phyloP scores from a whole-genome alignment of 176 grass and related monocot species.

The Aegilops longissima region DNA sequence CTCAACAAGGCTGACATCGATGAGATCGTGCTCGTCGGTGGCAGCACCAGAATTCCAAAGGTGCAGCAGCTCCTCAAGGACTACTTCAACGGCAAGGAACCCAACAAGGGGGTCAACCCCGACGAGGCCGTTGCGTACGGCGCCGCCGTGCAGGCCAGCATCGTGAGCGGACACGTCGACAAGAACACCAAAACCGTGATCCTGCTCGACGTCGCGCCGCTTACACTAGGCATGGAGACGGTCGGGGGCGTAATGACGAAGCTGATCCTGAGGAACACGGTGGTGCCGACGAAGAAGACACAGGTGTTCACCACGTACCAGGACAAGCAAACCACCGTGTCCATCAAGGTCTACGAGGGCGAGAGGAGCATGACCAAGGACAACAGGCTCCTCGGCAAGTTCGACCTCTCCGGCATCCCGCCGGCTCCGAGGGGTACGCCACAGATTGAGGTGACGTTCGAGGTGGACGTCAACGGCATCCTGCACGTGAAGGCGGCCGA shows the following conservation, averaged over 20 bases:
- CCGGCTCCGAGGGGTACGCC: constrained; percentile 12
- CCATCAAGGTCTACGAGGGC: constrained; percentile 15
- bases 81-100: constrained; percentile 11
- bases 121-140: constrained; percentile 4
- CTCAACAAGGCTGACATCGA: not conserved
- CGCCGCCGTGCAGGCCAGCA: not conserved
- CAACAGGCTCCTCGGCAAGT: constrained; percentile 7
- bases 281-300: not conserved
- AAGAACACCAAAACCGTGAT: not conserved
- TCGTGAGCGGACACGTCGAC: not conserved
- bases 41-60: constrained; percentile 1
- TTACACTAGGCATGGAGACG: not conserved
- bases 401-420: not conserved
- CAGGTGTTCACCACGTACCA: not conserved
- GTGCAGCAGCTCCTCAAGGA: constrained; percentile 11
- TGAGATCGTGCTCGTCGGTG: not conserved
- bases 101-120: constrained; percentile 12
- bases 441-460: constrained; percentile 4
- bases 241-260: not conserved
- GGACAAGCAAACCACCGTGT: not conserved
- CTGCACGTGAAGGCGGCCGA: not conserved
- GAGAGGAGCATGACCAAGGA: constrained; percentile 5
- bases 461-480: constrained; percentile 11
- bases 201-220: not conserved
- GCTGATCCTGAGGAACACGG: not conserved